Conservation (phyloP, 495 filamentous ascomycete species). For the Hyaloscypha variabilis region DNA sequence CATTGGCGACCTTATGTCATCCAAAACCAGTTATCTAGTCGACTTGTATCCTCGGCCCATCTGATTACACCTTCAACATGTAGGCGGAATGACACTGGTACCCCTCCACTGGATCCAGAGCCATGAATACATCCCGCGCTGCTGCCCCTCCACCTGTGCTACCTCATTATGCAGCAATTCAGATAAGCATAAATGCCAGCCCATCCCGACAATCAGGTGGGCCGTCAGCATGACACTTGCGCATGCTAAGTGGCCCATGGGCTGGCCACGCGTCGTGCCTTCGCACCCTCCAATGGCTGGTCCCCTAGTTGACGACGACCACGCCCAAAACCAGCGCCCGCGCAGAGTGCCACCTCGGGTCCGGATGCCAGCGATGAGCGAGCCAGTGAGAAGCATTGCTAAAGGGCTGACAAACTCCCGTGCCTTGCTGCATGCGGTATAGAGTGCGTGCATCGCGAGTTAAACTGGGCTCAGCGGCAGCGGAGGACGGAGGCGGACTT, state of each 20-base stretch:
- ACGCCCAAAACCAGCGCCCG: neutral
- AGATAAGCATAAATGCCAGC: neutral
- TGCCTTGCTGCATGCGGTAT: neutral
- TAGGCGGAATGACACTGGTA: neutral
- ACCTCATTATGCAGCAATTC: neutral
- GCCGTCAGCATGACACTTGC: too few relatives aligned
- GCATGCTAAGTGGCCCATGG: neutral
- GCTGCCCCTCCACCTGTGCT: neutral
- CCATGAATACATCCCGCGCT: neutral
- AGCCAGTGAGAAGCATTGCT: neutral
- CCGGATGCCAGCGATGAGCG: neutral
- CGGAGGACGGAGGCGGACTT: too few relatives aligned
- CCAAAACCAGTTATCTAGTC: constrained; percentile 4
- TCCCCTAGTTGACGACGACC: neutral
- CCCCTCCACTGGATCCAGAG: neutral
- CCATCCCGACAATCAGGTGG: neutral
- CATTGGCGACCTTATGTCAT: too few relatives aligned
- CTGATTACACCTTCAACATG: neutral
- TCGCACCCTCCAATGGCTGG: neutral
- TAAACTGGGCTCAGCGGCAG: too few relatives aligned
- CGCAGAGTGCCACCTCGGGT: neutral
- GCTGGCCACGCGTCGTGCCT: neutral
- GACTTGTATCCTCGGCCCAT: neutral
- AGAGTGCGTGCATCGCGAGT: neutral
- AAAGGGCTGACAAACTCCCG: neutral